Percentiles rank a stretch among this genome's conserved stretches.
phyloP scores from a whole-genome alignment of 345 rosid species.

The Camelina sativa region DNA sequence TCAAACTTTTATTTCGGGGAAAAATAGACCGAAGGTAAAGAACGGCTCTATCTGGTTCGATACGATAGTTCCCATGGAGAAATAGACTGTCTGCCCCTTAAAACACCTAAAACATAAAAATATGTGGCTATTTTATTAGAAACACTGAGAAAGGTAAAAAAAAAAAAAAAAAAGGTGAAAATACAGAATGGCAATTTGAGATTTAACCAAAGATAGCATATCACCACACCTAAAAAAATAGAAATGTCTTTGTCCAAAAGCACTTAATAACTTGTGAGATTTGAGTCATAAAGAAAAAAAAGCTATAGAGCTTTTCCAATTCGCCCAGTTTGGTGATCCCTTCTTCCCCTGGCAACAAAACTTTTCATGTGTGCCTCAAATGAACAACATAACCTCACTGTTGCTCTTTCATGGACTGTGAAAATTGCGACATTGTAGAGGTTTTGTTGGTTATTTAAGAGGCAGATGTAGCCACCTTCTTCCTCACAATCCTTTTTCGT shows the following conservation, averaged over 20 bases:
- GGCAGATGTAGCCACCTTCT: slow-evolving; percentile 62
- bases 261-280: slow-evolving; percentile 2
- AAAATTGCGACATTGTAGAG: slow-evolving; percentile 20
- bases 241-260: slow-evolving; percentile 5
- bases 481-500: slow-evolving; percentile 82
- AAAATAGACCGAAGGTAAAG: too few species aligned
- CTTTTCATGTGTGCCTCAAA: slow-evolving; percentile 36
- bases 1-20: too few species aligned
- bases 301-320: slow-evolving; percentile 11
- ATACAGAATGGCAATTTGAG: slow-evolving; percentile 24
- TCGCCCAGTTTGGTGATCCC: slow-evolving; percentile 23
- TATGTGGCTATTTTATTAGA: slow-evolving; percentile 36
- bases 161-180: neutral
- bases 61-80: too few species aligned
- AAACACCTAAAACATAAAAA: neutral
- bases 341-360: slow-evolving; percentile 41
- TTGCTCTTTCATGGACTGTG: slow-evolving; percentile 26
- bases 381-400: slow-evolving; percentile 38
- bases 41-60: too few species aligned
- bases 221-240: slow-evolving; percentile 22
- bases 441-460: slow-evolving; percentile 32
- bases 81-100: too few species aligned
- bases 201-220: slow-evolving; percentile 24
- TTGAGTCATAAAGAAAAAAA: slow-evolving; percentile 4
- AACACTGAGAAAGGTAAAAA: slow-evolving; percentile 15